These are phyloP conservation scores for Fulvia fulva DNA, from an alignment of 2,329 filamentous ascomycete species.

Conservation along the genomic window DNA sequence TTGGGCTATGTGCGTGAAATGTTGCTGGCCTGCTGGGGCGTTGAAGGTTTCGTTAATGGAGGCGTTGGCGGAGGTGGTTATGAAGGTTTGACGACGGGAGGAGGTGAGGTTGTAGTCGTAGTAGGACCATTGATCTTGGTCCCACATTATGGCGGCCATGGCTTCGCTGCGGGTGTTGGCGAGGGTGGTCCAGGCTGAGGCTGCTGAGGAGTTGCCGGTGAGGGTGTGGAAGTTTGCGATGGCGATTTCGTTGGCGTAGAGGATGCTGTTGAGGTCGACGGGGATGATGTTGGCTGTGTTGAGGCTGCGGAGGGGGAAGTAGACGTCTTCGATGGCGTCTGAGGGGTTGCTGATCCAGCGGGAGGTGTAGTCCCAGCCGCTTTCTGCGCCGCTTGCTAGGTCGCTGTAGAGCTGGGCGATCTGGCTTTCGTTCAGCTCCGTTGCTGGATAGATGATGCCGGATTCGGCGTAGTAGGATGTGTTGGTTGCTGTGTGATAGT, in stretches of 20 bases:
- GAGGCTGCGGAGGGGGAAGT: slow-evolving; percentile 62
- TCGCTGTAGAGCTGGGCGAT: slow-evolving; percentile 56
- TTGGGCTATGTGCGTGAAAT: slow-evolving; percentile 57
- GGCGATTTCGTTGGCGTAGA: slow-evolving; percentile 62
- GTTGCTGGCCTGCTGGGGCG: slow-evolving; percentile 54
- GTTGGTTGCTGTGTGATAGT: slow-evolving; percentile 64
- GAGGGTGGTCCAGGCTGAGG: slow-evolving; percentile 47
- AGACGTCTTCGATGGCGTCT: slow-evolving; percentile 57
- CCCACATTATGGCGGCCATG: slow-evolving; percentile 64
- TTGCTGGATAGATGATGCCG: slow-evolving; percentile 57
- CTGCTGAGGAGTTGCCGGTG: slow-evolving; percentile 50
- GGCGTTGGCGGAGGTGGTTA: slow-evolving; percentile 48
- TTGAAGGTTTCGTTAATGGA: slow-evolving; percentile 40
- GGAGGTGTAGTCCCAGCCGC: slow-evolving; percentile 60
- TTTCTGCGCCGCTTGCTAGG: slow-evolving; percentile 62
- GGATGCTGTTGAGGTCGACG: slow-evolving; percentile 64
- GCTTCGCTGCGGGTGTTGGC: slow-evolving; percentile 56
- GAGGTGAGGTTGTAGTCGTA: slow-evolving; percentile 68
- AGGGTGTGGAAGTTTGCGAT: slow-evolving; percentile 54
- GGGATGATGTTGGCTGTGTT: slow-evolving; percentile 58
- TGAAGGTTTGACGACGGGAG: slow-evolving; percentile 52
- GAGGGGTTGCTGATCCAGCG: slow-evolving; percentile 57
- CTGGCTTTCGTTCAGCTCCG: slow-evolving; percentile 50
- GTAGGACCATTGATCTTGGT: slow-evolving; percentile 58
- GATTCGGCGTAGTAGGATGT: slow-evolving; percentile 57